Evolutionary conservation across 306 rosid species (phyloP).

Genomic region (Sphenostylis stenocarpa): DNA sequence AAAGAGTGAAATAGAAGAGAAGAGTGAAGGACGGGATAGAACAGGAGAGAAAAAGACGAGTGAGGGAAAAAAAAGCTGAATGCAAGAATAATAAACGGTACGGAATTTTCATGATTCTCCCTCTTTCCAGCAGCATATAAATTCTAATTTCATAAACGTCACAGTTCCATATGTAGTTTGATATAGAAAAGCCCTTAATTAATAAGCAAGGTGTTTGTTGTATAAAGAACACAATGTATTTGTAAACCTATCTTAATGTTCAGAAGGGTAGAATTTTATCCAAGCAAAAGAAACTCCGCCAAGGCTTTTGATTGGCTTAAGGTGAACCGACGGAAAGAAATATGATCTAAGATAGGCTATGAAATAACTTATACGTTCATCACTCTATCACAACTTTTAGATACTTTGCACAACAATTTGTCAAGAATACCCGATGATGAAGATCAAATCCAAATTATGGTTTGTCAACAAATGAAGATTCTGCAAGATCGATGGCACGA

Average conservation of each 20-base stretch:
- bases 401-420: too few relatives aligned
- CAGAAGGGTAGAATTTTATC: neutral
- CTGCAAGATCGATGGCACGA: conserved; percentile 94
- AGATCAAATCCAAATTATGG: conserved; percentile 15
- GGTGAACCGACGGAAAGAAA: neutral
- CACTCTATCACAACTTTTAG: neutral
- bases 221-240: too few relatives aligned
- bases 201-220: neutral
- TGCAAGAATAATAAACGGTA: too few relatives aligned
- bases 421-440: too few relatives aligned
- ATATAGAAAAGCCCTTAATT: neutral
- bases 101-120: neutral
- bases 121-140: neutral
- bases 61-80: too few relatives aligned
- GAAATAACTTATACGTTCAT: neutral
- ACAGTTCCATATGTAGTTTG: neutral
- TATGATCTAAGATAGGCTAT: neutral
- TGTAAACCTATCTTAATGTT: neutral
- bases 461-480: conserved; percentile 72
- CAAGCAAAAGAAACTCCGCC: neutral
- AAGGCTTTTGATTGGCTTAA: neutral
- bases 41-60: too few relatives aligned
- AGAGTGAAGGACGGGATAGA: too few relatives aligned
- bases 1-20: too few relatives aligned
- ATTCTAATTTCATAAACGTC: neutral